Conservation (phyloP, 2,329 filamentous ascomycete species). For the Colletotrichum trifolii region DNA sequence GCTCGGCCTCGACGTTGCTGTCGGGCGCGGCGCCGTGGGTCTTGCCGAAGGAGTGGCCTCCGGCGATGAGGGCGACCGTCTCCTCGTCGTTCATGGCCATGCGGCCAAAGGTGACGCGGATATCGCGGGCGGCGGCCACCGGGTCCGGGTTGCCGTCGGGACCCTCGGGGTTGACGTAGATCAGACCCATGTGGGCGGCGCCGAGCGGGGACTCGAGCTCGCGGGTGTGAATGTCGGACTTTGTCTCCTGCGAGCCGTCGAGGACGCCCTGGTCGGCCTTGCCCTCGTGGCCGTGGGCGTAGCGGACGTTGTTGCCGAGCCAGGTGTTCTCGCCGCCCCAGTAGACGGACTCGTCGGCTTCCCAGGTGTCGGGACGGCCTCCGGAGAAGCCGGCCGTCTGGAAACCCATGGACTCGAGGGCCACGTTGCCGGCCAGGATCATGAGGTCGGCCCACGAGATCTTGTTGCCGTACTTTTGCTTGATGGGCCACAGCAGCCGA, state of each 20-base stretch:
- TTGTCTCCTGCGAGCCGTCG: conserved; percentile 43
- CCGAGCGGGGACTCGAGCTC: conserved; percentile 73
- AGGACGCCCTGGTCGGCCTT: conserved; percentile 75
- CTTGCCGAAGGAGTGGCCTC: conserved; percentile 84
- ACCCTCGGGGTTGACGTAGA: conserved; percentile 86
- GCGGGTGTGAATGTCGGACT: conserved; percentile 33
- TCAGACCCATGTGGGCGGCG: conserved; percentile 79
- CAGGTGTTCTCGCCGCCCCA: conserved; percentile 82
- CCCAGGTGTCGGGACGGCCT: conserved; percentile 78
- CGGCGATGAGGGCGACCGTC: conserved; percentile 82
- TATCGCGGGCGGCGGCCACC: conserved; percentile 75
- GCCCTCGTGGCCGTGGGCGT: conserved; percentile 67
- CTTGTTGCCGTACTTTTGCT: conserved; percentile 86
- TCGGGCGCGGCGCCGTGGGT: conserved; percentile 74
- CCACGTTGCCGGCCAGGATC: conserved; percentile 79
- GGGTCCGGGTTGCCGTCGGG: conserved; percentile 79
- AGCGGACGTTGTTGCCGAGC: conserved; percentile 76
- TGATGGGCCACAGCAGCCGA: conserved; percentile 77
- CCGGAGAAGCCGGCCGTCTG: conserved; percentile 79
- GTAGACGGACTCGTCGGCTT: conserved; percentile 81
- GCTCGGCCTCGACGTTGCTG: conserved; percentile 10
- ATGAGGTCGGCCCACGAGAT: conserved; percentile 83
- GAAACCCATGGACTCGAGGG: conserved; percentile 81
- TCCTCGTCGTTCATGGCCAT: conserved; percentile 90
- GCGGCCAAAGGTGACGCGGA: conserved; percentile 78